phyloP scores from a whole-genome alignment of 2,329 filamentous ascomycete genomes.

The Penicillium decumbens region DNA sequence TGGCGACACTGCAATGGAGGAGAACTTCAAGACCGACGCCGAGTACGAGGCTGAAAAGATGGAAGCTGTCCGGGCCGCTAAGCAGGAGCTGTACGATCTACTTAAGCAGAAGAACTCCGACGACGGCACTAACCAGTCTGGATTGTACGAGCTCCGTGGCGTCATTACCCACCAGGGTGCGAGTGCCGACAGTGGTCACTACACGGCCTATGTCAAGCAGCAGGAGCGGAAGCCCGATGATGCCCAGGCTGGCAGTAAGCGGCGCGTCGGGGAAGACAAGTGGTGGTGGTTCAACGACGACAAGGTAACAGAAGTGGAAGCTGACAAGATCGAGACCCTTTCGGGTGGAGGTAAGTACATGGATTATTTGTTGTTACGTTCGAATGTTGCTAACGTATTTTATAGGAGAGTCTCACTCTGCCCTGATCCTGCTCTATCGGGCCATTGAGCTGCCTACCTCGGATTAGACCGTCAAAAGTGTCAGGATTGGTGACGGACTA shows the following conservation, averaged over 20 bases:
- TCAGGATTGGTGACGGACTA: neutral
- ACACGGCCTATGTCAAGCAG: constrained; percentile 98
- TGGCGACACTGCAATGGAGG: constrained; percentile 67
- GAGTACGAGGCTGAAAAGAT: constrained; percentile 83
- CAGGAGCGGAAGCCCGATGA: constrained; percentile 59
- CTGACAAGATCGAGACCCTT: constrained; percentile 85
- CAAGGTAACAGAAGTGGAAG: constrained; percentile 85
- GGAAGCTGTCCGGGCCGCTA: constrained; percentile 68
- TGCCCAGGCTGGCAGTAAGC: constrained; percentile 64
- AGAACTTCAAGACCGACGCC: constrained; percentile 84
- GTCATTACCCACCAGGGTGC: constrained; percentile 96
- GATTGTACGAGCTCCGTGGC: constrained; percentile 88
- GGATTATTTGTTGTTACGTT: neutral
- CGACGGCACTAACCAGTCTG: constrained; percentile 83
- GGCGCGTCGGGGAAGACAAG: constrained; percentile 69
- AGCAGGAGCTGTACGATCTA: constrained; percentile 79
- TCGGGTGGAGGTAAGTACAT: constrained; percentile 69
- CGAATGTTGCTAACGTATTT: constrained; percentile 15
- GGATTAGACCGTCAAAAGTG: constrained; percentile 24
- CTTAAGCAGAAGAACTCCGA: constrained; percentile 74
- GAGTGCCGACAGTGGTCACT: constrained; percentile 95
- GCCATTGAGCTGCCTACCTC: constrained; percentile 47
- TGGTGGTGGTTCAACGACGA: constrained; percentile 99
- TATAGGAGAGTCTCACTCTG: constrained; percentile 49
- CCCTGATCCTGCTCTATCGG: constrained; percentile 49